Percentiles rank a stretch among this genome's conserved stretches.
Evolutionary conservation across 106 monocot species (phyloP).

Genomic region (Platanthera guangdongensis): DNA sequence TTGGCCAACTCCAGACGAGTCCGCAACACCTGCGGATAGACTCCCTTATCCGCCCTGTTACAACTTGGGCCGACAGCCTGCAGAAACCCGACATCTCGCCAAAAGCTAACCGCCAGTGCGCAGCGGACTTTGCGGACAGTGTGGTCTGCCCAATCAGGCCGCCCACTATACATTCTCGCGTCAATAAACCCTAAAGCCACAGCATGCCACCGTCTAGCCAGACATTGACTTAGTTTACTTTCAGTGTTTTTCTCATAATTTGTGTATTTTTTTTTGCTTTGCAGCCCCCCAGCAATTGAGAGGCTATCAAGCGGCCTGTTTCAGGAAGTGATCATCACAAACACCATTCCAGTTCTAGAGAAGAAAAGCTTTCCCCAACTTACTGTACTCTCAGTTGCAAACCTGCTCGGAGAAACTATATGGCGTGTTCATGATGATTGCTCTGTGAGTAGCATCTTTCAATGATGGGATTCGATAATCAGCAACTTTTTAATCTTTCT

Average conservation of each 20-base stretch:
- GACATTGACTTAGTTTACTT: background rate
- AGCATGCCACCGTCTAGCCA: background rate
- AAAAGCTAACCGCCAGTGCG: no score
- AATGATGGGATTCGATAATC: conserved; percentile 19
- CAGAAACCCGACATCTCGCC: no score
- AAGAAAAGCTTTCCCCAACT: conserved; percentile 68
- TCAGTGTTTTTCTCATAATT: background rate
- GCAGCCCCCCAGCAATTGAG: conserved; percentile 89
- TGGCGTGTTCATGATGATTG: conserved; percentile 91
- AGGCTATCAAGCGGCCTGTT: conserved; percentile 88
- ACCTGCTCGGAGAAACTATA: conserved; percentile 83
- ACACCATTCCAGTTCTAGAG: conserved; percentile 64
- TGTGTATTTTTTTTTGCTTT: conserved; percentile 5
- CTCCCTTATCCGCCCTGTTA: no score
- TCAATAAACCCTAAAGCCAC: no score
- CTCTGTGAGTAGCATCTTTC: conserved; percentile 81
- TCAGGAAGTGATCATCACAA: conserved; percentile 96
- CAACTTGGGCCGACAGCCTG: no score
- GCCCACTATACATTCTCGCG: no score
- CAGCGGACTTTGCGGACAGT: no score
- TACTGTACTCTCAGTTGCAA: conserved; percentile 79
- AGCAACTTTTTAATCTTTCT: conserved; percentile 1
- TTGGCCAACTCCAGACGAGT: no score
- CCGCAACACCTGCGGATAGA: no score
- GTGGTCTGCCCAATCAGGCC: no score